Evolutionary conservation across 257 asterid species (phyloP).

Genomic region (Jaltomata sinuosa): DNA sequence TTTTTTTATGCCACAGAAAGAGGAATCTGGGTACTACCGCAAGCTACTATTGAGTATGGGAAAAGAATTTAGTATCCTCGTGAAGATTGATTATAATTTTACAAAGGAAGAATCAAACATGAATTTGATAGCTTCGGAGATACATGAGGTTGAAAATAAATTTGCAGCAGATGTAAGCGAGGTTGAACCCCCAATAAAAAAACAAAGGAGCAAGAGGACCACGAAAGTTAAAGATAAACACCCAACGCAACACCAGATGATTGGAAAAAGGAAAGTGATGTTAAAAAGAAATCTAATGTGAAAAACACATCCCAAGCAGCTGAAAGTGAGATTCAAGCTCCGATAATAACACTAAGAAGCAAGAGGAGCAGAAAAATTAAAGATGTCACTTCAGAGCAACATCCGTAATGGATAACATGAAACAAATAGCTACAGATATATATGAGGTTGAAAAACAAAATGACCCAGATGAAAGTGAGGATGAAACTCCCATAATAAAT

Average conservation of each 20-base stretch:
- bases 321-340: too few relatives aligned
- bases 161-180: too few relatives aligned
- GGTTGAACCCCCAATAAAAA: too few relatives aligned
- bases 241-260: too few relatives aligned
- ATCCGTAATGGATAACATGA: too few relatives aligned
- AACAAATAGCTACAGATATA: too few relatives aligned
- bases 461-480: background rate
- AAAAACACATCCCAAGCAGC: too few relatives aligned
- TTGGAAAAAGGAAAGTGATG: too few relatives aligned
- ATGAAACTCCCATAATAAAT: background rate
- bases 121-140: background rate
- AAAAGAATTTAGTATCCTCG: background rate
- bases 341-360: background rate
- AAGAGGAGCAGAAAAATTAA: background rate
- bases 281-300: too few relatives aligned
- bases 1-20: background rate
- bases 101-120: background rate
- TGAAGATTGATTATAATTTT: background rate
- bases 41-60: background rate
- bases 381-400: background rate
- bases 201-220: too few relatives aligned
- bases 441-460: too few relatives aligned
- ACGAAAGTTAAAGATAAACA: too few relatives aligned
- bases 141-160: background rate
- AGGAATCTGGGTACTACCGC: background rate